Percentiles rank a stretch among this genome's conserved stretches.
Conservation (phyloP, 345 rosid species). For the Dimocarpus longan region DNA sequence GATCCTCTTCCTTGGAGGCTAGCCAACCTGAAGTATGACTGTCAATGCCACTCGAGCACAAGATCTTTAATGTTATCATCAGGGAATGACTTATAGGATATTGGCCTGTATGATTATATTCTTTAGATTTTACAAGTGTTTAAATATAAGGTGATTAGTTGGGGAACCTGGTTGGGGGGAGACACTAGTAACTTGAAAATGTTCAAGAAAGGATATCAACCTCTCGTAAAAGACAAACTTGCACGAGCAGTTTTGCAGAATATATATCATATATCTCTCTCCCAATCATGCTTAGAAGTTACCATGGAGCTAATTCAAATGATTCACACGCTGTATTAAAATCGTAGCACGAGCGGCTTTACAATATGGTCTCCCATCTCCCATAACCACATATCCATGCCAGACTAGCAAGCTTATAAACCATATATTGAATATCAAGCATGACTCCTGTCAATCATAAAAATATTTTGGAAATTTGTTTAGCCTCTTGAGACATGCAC, state of each 20-base stretch:
- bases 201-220: neutral
- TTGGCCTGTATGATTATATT: neutral
- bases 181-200: slow-evolving; percentile 23
- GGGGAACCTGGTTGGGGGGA: slow-evolving; percentile 21
- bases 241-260: neutral
- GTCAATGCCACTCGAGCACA: slow-evolving; percentile 1
- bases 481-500: neutral
- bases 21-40: neutral
- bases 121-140: neutral
- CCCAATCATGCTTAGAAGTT: neutral
- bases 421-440: neutral
- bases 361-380: neutral
- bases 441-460: neutral
- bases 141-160: neutral
- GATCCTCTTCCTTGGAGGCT: neutral
- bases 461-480: neutral
- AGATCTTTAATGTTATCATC: neutral
- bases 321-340: neutral
- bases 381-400: slow-evolving; percentile 6
- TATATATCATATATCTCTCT: neutral
- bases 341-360: neutral
- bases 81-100: neutral
- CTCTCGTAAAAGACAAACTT: neutral
- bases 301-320: neutral
- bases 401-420: neutral